Base-by-base conservation (phyloP, 345 rosid species). In the Dipteronia dyeriana region DNA sequence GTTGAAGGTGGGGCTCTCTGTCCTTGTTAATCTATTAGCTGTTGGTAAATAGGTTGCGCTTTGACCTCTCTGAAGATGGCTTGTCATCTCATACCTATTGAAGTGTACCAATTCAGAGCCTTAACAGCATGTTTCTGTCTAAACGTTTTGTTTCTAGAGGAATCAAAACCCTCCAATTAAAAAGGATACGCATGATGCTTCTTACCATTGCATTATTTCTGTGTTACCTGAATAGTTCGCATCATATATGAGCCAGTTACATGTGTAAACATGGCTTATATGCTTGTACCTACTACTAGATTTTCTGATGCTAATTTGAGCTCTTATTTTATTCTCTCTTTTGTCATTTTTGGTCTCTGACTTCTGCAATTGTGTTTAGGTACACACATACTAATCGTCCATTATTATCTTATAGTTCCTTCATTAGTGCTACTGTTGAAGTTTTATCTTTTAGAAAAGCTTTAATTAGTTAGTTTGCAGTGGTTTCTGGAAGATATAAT, bases 211-310 rank as follows among this genome's bases (percentile, higher is more conserved):
- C 20, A 25, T 71, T 10, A 23, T 61, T 20, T 62, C 22, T 5
- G 25, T 73, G 49, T 39, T 71, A 53, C 16, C 57, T 53, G 57
- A 53, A 53, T 45, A 25, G 56, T 73, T 61, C 2, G 26, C 68
- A 1, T 69, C 9, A 23, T 61, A 16, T 41, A 1, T 14, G 13
- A 9, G 57, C n/a, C 57, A 2, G n/a, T 16, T 4, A 53, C 39
- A 16, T 41, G 1, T 60, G 23, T 9, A 16, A n/a, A 12, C 14
- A 23, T 16, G 6, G 20, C 67, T 59, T 20, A 7, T 7, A 1
- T 57, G 65, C 2, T 70, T 23, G 31, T 9, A 53, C 17, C 3
- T 65, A 17, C 68, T 14, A 65, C 43, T 14, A 65, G 68, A 65
- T 17, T 7, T 11, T 31, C 54, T 26, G 73, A 49, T 56, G 60